phyloP scores from a whole-genome alignment of 139 green algal species.

The Tetraselmis striata region DNA sequence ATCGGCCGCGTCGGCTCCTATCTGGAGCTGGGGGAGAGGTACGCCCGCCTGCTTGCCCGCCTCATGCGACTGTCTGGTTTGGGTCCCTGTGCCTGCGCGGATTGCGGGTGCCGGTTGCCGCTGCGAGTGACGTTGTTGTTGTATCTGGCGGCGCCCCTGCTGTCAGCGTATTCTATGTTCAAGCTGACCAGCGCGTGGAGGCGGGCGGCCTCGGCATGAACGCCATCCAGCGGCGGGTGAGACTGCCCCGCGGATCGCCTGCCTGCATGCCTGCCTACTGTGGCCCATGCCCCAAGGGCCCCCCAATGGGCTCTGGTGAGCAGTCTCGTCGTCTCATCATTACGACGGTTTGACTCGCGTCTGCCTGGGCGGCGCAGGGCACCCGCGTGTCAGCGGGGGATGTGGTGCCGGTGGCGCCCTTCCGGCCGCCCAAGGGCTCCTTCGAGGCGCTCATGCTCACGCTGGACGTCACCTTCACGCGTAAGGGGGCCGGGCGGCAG shows the following conservation, averaged over 20 bases:
- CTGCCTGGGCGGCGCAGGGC: constrained; percentile 54
- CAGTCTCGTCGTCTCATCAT: background rate
- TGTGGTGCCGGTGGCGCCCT: constrained; percentile 31
- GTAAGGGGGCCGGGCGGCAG: constrained; percentile 39
- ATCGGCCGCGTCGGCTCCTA: no score
- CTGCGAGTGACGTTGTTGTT: no score
- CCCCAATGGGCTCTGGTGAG: constrained; percentile 3
- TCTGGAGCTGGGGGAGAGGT: no score
- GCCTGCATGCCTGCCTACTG: no score
- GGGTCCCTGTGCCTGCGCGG: no score
- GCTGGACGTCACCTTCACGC: constrained; percentile 57
- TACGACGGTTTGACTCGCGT: background rate
- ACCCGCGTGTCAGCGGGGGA: constrained; percentile 59
- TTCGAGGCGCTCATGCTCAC: constrained; percentile 60
- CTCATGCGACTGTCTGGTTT: no score
- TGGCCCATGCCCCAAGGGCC: no score
- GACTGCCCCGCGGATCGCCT: no score
- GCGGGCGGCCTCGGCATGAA: constrained; percentile 73
- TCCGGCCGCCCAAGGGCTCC: constrained; percentile 19
- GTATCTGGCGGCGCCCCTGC: no score
- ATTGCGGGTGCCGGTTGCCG: no score
- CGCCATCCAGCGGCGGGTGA: constrained; percentile 67
- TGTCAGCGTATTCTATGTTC: constrained; percentile 69
- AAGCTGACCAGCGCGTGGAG: constrained; percentile 37
- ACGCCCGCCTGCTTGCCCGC: no score